Conservation (phyloP, 352 stramenopile genomes). For the Pythium brassicae region DNA sequence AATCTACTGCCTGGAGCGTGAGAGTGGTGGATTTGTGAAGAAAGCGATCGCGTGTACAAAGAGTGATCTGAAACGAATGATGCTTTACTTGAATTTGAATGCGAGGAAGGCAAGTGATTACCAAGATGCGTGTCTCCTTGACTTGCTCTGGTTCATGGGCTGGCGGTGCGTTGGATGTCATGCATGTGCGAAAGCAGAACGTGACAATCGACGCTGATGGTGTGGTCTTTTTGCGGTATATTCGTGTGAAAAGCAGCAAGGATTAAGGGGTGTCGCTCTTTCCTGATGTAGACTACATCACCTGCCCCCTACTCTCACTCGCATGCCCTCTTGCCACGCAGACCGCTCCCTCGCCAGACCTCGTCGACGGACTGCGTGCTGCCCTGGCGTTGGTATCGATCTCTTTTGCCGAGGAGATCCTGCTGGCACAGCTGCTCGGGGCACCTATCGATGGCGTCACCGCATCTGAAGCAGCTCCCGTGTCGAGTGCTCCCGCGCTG, state of each 20-base stretch:
- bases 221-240: background rate
- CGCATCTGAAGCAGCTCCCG: background rate
- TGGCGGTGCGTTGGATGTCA: background rate
- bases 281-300: background rate
- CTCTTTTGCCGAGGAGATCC: background rate
- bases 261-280: background rate
- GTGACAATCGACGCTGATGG: background rate
- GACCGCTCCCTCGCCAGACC: background rate
- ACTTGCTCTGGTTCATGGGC: background rate
- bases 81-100: background rate
- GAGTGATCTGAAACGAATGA: background rate
- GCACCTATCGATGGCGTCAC: background rate
- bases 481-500: background rate
- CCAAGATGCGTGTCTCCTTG: background rate
- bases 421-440: background rate
- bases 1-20: background rate
- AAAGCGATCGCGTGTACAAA: background rate
- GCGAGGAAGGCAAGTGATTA: background rate
- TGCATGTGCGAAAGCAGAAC: background rate
- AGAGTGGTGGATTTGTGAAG: background rate
- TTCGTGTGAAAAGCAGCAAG: background rate
- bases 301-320: background rate
- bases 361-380: background rate
- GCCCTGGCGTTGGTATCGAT: background rate
- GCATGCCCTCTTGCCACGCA: background rate